Evolutionary conservation across 805 yeast genomes (phyloP).

Genomic region (Metschnikowia rubicola): DNA sequence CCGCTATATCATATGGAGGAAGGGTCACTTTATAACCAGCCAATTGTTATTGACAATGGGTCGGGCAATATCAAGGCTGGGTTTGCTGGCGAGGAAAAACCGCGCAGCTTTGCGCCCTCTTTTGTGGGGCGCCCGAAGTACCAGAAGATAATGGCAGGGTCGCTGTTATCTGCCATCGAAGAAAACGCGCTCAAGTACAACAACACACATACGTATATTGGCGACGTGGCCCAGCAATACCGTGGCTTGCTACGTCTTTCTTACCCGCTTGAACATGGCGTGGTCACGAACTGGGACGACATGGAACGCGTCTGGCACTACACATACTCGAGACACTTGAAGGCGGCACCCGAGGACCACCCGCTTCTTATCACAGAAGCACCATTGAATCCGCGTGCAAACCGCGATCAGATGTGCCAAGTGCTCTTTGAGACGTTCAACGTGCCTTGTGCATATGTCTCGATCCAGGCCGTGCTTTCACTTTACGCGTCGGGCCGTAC

Average conservation of each 20-base stretch:
- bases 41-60: conserved; percentile 55
- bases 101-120: conserved; percentile 61
- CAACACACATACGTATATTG: conserved; percentile 59
- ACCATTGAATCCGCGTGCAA: conserved; percentile 67
- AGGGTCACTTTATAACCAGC: conserved; percentile 38
- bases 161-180: conserved; percentile 21
- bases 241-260: conserved; percentile 71
- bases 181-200: conserved; percentile 15
- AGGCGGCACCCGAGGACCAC: conserved; percentile 69
- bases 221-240: conserved; percentile 67
- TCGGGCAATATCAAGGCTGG: conserved; percentile 86
- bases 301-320: conserved; percentile 81
- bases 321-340: conserved; percentile 55
- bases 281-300: conserved; percentile 77
- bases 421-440: conserved; percentile 68
- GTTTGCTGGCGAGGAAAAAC: conserved; percentile 87
- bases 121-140: conserved; percentile 82
- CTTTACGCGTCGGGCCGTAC: conserved; percentile 87
- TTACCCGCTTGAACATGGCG: conserved; percentile 79
- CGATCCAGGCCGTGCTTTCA: conserved; percentile 75
- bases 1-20: conserved; percentile 14
- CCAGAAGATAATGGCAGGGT: conserved; percentile 70
- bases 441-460: conserved; percentile 70
- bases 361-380: conserved; percentile 88
- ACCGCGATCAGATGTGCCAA: conserved; percentile 61